Conservation (phyloP, 306 rosid species). For the Echinosophora koreensis region DNA sequence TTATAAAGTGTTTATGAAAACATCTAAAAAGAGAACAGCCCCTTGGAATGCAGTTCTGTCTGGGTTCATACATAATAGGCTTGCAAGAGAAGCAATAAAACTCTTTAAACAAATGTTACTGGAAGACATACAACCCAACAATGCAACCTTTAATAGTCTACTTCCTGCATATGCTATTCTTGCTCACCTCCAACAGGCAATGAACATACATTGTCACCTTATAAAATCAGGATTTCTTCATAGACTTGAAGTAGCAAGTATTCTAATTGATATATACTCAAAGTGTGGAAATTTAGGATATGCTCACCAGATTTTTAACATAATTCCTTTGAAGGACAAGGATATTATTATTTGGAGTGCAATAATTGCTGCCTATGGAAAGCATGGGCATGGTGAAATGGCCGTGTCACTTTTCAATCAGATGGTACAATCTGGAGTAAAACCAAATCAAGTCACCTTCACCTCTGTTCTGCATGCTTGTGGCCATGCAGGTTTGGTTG, state of each 20-base stretch:
- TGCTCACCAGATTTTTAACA: slow-evolving; percentile 68
- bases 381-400: slow-evolving; percentile 76
- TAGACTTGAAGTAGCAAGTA: slow-evolving; percentile 70
- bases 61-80: slow-evolving; percentile 68
- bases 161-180: slow-evolving; percentile 83
- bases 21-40: slow-evolving; percentile 69
- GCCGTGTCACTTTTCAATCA: slow-evolving; percentile 79
- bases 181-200: slow-evolving; percentile 77
- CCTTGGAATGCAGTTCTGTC: slow-evolving; percentile 87
- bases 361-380: slow-evolving; percentile 77
- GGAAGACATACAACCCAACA: slow-evolving; percentile 64
- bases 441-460: slow-evolving; percentile 80
- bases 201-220: slow-evolving; percentile 75
- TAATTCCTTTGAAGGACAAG: slow-evolving; percentile 57
- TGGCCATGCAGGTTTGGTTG: slow-evolving; percentile 90
- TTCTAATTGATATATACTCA: slow-evolving; percentile 76
- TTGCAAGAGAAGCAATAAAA: slow-evolving; percentile 70
- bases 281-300: slow-evolving; percentile 75
- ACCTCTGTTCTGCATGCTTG: slow-evolving; percentile 87
- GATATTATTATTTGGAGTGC: slow-evolving; percentile 82
- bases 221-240: slow-evolving; percentile 69
- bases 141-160: slow-evolving; percentile 72
- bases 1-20: slow-evolving; percentile 61
- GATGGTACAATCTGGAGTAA: slow-evolving; percentile 78
- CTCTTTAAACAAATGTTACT: slow-evolving; percentile 73